Percentiles rank a stretch among this genome's conserved stretches.
phyloP scores from a whole-genome alignment of 1,284 basidiomycete genomes.

The Irpex sp. region DNA sequence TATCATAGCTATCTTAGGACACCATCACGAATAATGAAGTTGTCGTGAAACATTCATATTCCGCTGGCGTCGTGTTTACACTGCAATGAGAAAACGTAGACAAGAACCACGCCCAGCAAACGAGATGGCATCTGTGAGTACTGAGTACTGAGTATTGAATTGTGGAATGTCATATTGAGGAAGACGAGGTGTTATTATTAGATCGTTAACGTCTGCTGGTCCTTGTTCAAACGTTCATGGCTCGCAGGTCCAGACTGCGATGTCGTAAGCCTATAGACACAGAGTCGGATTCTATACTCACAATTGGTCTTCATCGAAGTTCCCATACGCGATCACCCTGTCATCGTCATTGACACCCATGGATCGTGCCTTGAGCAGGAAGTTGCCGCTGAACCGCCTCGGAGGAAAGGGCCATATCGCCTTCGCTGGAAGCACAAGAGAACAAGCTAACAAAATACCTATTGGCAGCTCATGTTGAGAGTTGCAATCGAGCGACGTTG shows the following conservation, averaged over 20 bases:
- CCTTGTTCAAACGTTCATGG: slow-evolving; percentile 65
- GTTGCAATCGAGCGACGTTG: not conserved
- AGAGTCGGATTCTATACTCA: slow-evolving; percentile 37
- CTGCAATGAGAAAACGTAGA: no score
- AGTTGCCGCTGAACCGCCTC: slow-evolving; percentile 83
- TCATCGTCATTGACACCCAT: slow-evolving; percentile 75
- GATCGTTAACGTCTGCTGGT: slow-evolving; percentile 71
- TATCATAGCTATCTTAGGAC: no score
- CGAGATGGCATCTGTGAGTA: no score
- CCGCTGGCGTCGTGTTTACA: no score
- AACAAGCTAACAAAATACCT: slow-evolving; percentile 2
- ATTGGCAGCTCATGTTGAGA: not conserved
- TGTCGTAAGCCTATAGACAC: not conserved
- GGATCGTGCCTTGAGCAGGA: slow-evolving; percentile 76
- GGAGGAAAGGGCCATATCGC: slow-evolving; percentile 78
- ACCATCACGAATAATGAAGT: no score
- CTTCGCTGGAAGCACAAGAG: not conserved
- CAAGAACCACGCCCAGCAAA: no score
- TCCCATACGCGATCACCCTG: slow-evolving; percentile 85
- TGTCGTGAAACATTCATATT: no score
- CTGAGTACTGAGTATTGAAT: no score
- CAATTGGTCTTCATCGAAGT: slow-evolving; percentile 96
- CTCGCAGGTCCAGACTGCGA: slow-evolving; percentile 76
- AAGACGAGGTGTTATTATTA: slow-evolving; percentile 30
- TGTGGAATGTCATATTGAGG: no score